These are phyloP conservation scores for Neopestalotiopsis sp. DNA, from an alignment of 2,329 filamentous ascomycete species.

Conservation along the genomic window DNA sequence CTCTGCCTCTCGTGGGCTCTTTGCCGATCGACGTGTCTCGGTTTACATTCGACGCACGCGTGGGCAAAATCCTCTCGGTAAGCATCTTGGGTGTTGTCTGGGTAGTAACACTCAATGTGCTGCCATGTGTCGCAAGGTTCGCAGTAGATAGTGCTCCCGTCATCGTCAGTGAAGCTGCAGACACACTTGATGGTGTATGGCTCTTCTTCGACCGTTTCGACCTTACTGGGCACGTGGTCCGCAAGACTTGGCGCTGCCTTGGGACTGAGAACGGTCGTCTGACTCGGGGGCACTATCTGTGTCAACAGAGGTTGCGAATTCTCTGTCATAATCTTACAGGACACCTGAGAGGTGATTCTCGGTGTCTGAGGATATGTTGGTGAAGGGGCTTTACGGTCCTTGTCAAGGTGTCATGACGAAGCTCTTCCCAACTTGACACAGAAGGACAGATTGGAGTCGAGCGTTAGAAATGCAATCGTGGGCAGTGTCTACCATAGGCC, in stretches of 20 bases:
- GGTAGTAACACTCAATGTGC: slow-evolving; percentile 96
- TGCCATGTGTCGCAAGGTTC: slow-evolving; percentile 97
- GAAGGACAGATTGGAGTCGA: slow-evolving; percentile 17
- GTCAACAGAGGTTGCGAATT: slow-evolving; percentile 58
- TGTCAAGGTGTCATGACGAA: slow-evolving; percentile 63
- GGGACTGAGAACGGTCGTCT: slow-evolving; percentile 48
- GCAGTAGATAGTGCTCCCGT: slow-evolving; percentile 97
- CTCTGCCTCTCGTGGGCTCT: slow-evolving; percentile 77
- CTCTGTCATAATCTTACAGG: slow-evolving; percentile 67
- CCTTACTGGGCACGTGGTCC: slow-evolving; percentile 51
- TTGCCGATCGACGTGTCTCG: slow-evolving; percentile 74
- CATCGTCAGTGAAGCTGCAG: slow-evolving; percentile 90
- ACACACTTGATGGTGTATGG: slow-evolving; percentile 98
- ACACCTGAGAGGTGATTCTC: slow-evolving; percentile 45
- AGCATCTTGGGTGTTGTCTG: slow-evolving; percentile 72
- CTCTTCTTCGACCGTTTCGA: slow-evolving; percentile 73
- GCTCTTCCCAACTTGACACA: slow-evolving; percentile 47
- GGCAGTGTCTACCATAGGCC: slow-evolving; percentile 10
- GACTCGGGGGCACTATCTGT: slow-evolving; percentile 62
- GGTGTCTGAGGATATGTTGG: slow-evolving; percentile 26
- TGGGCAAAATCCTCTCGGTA: slow-evolving; percentile 77
- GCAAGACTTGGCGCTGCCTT: slow-evolving; percentile 42
- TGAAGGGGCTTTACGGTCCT: slow-evolving; percentile 51
- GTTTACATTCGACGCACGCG: slow-evolving; percentile 88
- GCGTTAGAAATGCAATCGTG: slow-evolving; percentile 4